Base-by-base conservation (phyloP, 257 asterid genomes). In the Solanum pimpinellifolium region DNA sequence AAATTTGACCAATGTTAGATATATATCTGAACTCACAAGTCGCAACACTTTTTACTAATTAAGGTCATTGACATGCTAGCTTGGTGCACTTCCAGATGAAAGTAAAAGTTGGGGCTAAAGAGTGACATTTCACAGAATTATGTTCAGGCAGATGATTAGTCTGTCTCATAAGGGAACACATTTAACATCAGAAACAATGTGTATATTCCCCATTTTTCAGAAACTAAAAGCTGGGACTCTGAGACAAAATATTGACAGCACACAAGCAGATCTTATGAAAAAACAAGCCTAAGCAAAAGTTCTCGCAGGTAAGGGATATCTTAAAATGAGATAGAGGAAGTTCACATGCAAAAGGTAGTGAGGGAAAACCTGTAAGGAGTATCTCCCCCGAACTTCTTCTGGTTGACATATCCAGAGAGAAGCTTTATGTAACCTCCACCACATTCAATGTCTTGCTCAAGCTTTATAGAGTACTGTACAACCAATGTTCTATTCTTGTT, bases 351-450 rank as follows among this genome's bases (percentile, higher is more conserved):
- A 49, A 49, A 81, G 69, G 37, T 49, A 49, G 46, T 11, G 11
- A 49, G 69, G 56, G 77, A 25, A 20, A 88, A 95, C 99, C 98
- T 97, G 95, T 97, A 97, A 85, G 99, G 99, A 74, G 99, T 97
- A 88, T 96, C 99, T 21, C 99, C 99, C 5, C 99, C 98, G 83
- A 95, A 96, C 89, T 97, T 97, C 95, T 97, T 97, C 88, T 97
- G 99, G 87, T 96, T 97, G 56, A 95, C 98, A 88, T 87, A 95
- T 88, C 97, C 98, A 62, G 99, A 97, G 27, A 90, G 95, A 90
- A 97, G 98, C 94, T 97, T 97, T 46, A 97, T 92, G 72, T 97
- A 97, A 76, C 98, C 99, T 9, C 99, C 99, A 35, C 99, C 99
- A 70, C 99, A 97, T 90, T 97, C 99, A 77, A 97, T 97, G 90